Conservation (phyloP, 139 green algal species). For the Chlorella sp. region DNA sequence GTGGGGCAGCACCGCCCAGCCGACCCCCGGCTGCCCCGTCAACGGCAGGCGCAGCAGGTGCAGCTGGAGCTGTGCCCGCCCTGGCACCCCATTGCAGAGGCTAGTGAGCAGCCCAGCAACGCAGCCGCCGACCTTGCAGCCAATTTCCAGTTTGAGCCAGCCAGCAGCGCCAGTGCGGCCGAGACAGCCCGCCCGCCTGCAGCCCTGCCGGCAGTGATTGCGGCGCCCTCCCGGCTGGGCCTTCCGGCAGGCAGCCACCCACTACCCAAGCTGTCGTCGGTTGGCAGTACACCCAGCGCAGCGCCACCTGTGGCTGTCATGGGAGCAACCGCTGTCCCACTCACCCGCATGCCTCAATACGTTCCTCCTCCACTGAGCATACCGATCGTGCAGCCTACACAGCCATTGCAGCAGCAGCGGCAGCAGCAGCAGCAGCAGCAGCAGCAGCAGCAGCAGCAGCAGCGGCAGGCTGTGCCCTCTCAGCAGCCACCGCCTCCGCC, state of each 20-base stretch:
- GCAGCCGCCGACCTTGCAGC: not conserved
- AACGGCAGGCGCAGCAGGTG: not conserved
- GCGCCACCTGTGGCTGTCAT: no score
- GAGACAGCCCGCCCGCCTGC: not conserved
- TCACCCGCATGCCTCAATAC: no score
- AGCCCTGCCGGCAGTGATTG: not conserved
- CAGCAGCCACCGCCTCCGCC: no score
- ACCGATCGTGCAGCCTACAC: no score
- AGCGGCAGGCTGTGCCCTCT: no score
- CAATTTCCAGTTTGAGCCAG: not conserved
- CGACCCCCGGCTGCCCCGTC: not conserved
- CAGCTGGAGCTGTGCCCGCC: not conserved
- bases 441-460: not conserved
- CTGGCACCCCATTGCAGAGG: not conserved
- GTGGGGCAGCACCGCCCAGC: not conserved
- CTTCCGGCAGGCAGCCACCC: no score
- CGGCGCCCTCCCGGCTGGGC: no score
- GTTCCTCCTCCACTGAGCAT: no score
- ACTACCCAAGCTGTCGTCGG: no score
- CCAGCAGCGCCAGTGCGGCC: not conserved
- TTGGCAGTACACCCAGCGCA: no score
- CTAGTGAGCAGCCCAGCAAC: not conserved
- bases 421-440: not conserved
- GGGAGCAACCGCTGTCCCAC: no score
- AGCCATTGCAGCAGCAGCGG: not conserved